Evolutionary conservation across 768 basidiomycete species (phyloP), one percentile per base, ranked within the genome.

Genomic region (Fibroporia radiculosa): DNA sequence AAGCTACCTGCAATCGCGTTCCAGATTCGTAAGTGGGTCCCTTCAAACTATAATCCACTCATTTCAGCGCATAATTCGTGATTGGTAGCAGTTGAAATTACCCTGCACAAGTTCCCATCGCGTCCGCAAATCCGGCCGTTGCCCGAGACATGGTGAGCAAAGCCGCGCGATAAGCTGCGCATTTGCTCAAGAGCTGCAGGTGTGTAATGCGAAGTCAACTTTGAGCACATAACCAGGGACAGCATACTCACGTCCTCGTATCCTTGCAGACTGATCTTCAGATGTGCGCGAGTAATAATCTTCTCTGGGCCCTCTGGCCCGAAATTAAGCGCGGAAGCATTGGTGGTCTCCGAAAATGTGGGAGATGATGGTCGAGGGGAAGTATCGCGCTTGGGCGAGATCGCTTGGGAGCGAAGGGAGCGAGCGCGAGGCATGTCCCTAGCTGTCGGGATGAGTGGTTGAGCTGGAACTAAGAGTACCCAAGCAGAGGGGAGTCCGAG

Each of bases 61-160:
- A 45, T 33, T 10, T 41, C 12, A 33, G 42, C 35, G 23, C 19
- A 3, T 26, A 26, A 25, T 29, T 16, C 20, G 23, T 6, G 23
- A 33, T 2, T 33, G 13, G 12, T 34, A 14, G 4, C 42, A 11
- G 6, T 34, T 14, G 32, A 38, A 66, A 82, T 49, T 57, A 92
- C 89, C 80, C 77, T 44, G 91, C 79, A 50, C 91, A 93, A 44
- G 73, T 72, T 63, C 89, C 82, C 75, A 95, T 75, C 20, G 92
- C 82, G 61, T 85, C 80, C 27, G 93, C 93, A 56, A 96, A 90
- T 2, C 74, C 72, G 33, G 90, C 86, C 6, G 88, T 89, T 16
- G 81, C 89, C 44, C 78, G 80, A 28, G 87, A 85, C 78, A 95
- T 81, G 23, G 77, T 74, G 48, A 90, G 64, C 44, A 97, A 72